These are phyloP conservation scores for Stentor roeselii DNA, from an alignment of 73 alveolate genomes.

Conservation along the genomic window DNA sequence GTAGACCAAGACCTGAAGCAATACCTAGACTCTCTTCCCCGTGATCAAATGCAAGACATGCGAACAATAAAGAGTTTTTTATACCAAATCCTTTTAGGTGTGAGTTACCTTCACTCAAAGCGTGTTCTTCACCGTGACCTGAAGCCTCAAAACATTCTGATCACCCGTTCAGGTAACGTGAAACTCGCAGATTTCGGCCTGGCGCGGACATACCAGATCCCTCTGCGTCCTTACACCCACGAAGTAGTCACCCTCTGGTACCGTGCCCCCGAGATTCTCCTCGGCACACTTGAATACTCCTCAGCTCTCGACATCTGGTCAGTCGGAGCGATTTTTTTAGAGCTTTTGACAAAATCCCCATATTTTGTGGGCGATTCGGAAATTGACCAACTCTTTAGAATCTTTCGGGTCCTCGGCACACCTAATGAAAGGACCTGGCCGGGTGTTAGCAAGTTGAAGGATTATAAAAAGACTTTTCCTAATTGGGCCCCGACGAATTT, in stretches of 20 bases:
- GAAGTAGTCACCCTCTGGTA: slow-evolving; percentile 87
- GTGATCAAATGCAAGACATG: slow-evolving; percentile 16
- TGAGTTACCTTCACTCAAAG: slow-evolving; percentile 71
- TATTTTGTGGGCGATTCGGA: slow-evolving; percentile 78
- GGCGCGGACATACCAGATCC: slow-evolving; percentile 72
- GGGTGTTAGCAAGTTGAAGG: slow-evolving; percentile 64
- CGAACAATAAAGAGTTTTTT: slow-evolving; percentile 37
- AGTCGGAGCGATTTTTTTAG: slow-evolving; percentile 83
- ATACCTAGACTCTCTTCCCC: slow-evolving; percentile 47
- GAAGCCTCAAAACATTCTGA: slow-evolving; percentile 82
- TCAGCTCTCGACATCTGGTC: slow-evolving; percentile 82
- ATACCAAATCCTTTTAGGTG: slow-evolving; percentile 84
- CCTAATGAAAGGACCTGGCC: slow-evolving; percentile 76
- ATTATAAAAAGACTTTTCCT: slow-evolving; percentile 68
- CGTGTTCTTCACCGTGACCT: slow-evolving; percentile 90
- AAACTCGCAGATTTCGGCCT: slow-evolving; percentile 92
- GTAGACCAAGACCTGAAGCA: slow-evolving; percentile 80
- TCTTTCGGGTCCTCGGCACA: slow-evolving; percentile 68
- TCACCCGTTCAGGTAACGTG: slow-evolving; percentile 62
- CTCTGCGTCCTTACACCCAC: slow-evolving; percentile 67
- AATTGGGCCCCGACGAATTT: slow-evolving; percentile 57
- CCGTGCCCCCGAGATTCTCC: slow-evolving; percentile 84
- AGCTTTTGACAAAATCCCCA: slow-evolving; percentile 69
- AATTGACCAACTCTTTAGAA: slow-evolving; percentile 60
- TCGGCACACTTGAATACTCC: slow-evolving; percentile 56